Base-by-base conservation (phyloP, 2,329 filamentous ascomycete species). In the Fusarium palustre region DNA sequence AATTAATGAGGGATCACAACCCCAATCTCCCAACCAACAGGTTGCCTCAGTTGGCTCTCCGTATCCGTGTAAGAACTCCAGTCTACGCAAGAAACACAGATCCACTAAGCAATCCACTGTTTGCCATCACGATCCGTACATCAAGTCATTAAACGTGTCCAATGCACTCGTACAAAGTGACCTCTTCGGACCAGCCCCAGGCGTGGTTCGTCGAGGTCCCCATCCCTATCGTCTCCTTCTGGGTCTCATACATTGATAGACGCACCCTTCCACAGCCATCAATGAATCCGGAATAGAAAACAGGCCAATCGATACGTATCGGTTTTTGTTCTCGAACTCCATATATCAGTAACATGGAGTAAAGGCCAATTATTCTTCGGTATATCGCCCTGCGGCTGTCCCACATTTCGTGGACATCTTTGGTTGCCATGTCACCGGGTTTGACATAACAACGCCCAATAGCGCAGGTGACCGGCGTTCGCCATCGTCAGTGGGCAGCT, bases 41-140 rank as follows among this genome's bases (percentile, higher is more conserved):
- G 54, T 69, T 58, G 58, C 70, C 70, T 69, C 56, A 59, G 61
- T 62, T 64, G 60, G 57, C 63, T 56, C 66, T 58, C 64, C 48
- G 49, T 56, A 52, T 25, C 59, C 55, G 48, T 69, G 48, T 60
- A 53, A 66, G 47, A 68, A 59, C 58, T 65, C 70, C 64, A 68
- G 66, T 75, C 71, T 75, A 75, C 70, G 57, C 64, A 62, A 62
- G 54, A 68, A 64, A 71, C 55, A 63, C 38, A 65, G 53, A 53
- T 66, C 56, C 33, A 46, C 49, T 45, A 22, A 69, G 70, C 70
- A 71, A 65, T 62, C 63, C 59, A 68, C 69, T 73, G 69, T 69
- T 74, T 69, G 39, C 70, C 50, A 56, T 25, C 31, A 48, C 54
- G 28, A 55, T 33, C 56, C 54, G 43, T 57, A 57, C 72, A 30